Evolutionary conservation across 2,329 filamentous ascomycete species (phyloP), one percentile per base, ranked within the genome.

Genomic region (Periconia digitata): DNA sequence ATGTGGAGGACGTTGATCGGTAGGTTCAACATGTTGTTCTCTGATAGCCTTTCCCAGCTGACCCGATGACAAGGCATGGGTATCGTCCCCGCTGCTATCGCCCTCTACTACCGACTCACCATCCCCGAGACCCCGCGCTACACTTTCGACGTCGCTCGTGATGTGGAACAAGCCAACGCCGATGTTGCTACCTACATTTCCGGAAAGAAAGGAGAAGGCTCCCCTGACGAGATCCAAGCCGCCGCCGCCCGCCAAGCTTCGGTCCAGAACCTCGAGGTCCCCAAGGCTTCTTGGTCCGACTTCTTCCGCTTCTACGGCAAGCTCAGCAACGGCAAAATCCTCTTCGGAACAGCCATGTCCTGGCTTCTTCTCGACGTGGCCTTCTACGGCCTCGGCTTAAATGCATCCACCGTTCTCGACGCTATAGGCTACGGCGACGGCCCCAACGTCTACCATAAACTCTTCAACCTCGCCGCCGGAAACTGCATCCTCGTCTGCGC

Each of bases 401-500:
- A 92, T 72, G 88, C 89, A 67, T 83, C 84, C 18, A 83, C 83
- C 50, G 89, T 92, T 51, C 80, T 92, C 20, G 68, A 75, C 27
- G 80, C 82, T 7, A 92, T 92, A 55, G 88, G 88, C 38, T 92
- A 70, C 44, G 67, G 84, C 72, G 83, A 82, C 16, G 75, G 75
- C 21, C 81, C 82, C 2, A 83, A 78, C 51, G 82, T 88, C 17
- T 91, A 91, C 74, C 70, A 88, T 56, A 79, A 78, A 64, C 78
- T 90, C 51, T 85, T 85, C 77, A 88, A 88, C 72, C 87, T 86
- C 13, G 86, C 88, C 46, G 80, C 90, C 35, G 89, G 89, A 29
- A 91, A 92, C 74, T 74, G 90, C 60, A 90, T 92, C 61, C 80
- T 92, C 45, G 83, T 91, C 58, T 83, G 87, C 47, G 88, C 89